Base-by-base conservation (phyloP, 305 asterid genomes). In the Ilex paraguariensis region DNA sequence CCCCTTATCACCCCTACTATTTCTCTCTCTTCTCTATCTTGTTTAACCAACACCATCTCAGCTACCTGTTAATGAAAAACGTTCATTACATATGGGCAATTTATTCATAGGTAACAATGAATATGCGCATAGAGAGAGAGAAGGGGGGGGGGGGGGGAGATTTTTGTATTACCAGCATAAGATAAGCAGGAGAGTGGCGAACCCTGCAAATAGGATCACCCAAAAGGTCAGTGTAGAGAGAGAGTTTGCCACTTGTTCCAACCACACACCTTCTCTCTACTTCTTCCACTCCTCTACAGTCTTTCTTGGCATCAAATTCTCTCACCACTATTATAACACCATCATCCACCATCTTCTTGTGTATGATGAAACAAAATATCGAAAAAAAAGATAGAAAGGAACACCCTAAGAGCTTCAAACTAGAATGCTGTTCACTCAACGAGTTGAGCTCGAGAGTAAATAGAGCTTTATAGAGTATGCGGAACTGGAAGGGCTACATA, bases 171-270 rank as follows among this genome's bases (percentile, higher is more conserved):
- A 81, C 98, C 76, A 92, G 85, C 98, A 92, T 92, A 82, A 85
- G 87, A 76, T 75, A 77, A 45, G 81, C 77, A 14, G 98, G 96
- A 56, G 98, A 92, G 68, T 92, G 78, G 59, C 97, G 96, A 78
- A 92, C 88, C 68, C 98, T 64, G 81, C 87, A 85, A 62, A 90
- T 81, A 68, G 97, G 97, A 83, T 87, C 98, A 52, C 98, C 98
- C 61, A 92, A 59, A 57, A 81, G 94, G 70, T 92, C 88, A 50
- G 98, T 92, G 80, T 75, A 87, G 57, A 92, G 81, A 7, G 84
- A 85, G 65, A 89, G 87, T 60, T 87, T 75, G 10, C 88, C 93
- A 44, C 70, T 70, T 56, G 96, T 90, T 0, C 96, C 97, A 56
- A 84, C 95, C 46, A 89, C 98, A 57, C 97, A 92, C 60, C 76